Evolutionary conservation across 805 yeast species (phyloP).

Genomic region (Zygotorulaspora florentina): DNA sequence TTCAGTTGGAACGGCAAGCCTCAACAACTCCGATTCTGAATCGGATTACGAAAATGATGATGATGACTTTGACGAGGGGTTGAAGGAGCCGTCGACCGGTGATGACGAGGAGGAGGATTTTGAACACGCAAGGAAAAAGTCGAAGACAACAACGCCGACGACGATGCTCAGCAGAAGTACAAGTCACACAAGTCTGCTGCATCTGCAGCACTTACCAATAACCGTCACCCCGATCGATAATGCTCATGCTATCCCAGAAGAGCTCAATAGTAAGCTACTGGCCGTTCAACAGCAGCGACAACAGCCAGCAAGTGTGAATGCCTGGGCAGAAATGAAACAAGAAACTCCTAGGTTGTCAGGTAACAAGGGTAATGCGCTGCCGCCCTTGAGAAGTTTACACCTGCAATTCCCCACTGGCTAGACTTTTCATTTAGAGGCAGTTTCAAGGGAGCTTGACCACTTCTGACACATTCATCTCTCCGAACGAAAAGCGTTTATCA

Average conservation of each 20-base stretch:
- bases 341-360: not conserved
- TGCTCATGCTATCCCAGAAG: slow-evolving; percentile 8
- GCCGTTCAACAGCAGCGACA: slow-evolving; percentile 21
- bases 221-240: not conserved
- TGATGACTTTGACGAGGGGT: slow-evolving; percentile 6
- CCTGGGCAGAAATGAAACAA: not conserved
- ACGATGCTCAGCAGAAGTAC: slow-evolving; percentile 23
- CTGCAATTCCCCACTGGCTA: slow-evolving; percentile 32
- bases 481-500: no score
- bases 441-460: no score
- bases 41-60: slow-evolving; percentile 14
- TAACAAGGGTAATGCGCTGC: slow-evolving; percentile 18
- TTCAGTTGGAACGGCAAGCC: slow-evolving; percentile 4
- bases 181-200: slow-evolving; percentile 21
- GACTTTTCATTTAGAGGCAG: not conserved
- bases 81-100: slow-evolving; percentile 15
- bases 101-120: slow-evolving; percentile 19
- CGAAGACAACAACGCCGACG: slow-evolving; percentile 29
- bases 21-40: slow-evolving; percentile 17
- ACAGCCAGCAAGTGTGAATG: slow-evolving; percentile 1
- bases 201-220: slow-evolving; percentile 7
- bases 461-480: no score
- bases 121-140: slow-evolving; percentile 26
- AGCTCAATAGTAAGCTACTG: slow-evolving; percentile 19
- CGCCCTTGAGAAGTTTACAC: slow-evolving; percentile 33